These are phyloP conservation scores for Fraxinus pennsylvanica DNA, from an alignment of 257 asterid species.

Conservation along the genomic window DNA sequence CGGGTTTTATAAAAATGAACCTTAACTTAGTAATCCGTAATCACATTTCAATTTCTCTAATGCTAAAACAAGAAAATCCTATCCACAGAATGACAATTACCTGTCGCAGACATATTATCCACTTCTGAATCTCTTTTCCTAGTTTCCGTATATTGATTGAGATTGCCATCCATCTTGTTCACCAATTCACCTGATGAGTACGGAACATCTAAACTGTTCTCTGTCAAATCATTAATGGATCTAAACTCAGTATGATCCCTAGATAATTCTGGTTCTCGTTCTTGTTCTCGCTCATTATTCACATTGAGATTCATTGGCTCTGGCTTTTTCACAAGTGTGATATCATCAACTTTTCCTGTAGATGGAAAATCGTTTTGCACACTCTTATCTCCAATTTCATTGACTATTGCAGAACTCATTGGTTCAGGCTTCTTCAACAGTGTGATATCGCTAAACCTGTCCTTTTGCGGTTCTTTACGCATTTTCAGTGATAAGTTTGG, in stretches of 20 bases:
- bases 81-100: conserved; percentile 42
- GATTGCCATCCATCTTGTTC: conserved; percentile 12
- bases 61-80: conserved; percentile 14
- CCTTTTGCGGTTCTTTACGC: conserved; percentile 60
- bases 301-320: conserved; percentile 35
- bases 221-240: conserved; percentile 22
- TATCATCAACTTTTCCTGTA: conserved; percentile 26
- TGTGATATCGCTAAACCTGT: conserved; percentile 71
- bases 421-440: conserved; percentile 76
- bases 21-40: conserved; percentile 11
- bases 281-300: conserved; percentile 34
- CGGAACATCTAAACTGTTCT: conserved; percentile 27
- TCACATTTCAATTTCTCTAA: conserved; percentile 1
- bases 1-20: conserved; percentile 27
- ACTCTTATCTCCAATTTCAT: conserved; percentile 29
- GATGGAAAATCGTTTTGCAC: conserved; percentile 18
- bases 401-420: conserved; percentile 25
- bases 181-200: conserved; percentile 23
- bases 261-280: conserved; percentile 24
- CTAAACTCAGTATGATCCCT: conserved; percentile 32
- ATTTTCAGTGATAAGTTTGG: conserved; percentile 69
- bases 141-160: conserved; percentile 24
- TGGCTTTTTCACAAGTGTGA: conserved; percentile 46
- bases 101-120: conserved; percentile 46
- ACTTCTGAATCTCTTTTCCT: conserved; percentile 29